Evolutionary conservation across 2,329 filamentous ascomycete species (phyloP).

Genomic region (Fusarium floridanum): DNA sequence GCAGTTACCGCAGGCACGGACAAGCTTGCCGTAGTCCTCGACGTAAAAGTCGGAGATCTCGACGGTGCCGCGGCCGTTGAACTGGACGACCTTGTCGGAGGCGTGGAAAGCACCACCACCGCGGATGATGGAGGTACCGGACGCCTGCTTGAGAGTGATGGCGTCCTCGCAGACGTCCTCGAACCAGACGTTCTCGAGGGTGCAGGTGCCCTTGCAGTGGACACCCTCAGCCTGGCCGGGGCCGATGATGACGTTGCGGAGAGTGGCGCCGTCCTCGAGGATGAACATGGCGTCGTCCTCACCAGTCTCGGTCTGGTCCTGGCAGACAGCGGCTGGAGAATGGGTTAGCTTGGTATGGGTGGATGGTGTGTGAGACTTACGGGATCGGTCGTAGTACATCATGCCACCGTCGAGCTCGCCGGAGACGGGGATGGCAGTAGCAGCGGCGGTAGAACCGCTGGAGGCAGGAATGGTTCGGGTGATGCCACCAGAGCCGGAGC

Average conservation of each 20-base stretch:
- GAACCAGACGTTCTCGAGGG: conserved; percentile 56
- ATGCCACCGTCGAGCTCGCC: conserved; percentile 39
- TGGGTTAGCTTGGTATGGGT: conserved; percentile 3
- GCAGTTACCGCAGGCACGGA: conserved; percentile 60
- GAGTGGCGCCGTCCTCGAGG: conserved; percentile 62
- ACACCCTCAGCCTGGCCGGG: conserved; percentile 63
- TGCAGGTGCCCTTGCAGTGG: conserved; percentile 63
- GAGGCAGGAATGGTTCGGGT: conserved; percentile 40
- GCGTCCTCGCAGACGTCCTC: conserved; percentile 56
- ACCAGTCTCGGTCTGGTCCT: conserved; percentile 46
- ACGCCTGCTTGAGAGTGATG: conserved; percentile 54
- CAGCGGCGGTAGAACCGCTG: conserved; percentile 27
- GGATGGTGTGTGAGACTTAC: conserved; percentile 8
- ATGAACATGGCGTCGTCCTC: conserved; percentile 61
- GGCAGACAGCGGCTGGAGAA: conserved; percentile 39
- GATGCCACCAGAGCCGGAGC: conserved; percentile 26
- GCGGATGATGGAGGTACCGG: conserved; percentile 55
- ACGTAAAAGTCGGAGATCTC: conserved; percentile 46
- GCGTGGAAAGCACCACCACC: conserved; percentile 59
- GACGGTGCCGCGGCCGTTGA: conserved; percentile 58
- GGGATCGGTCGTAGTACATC: conserved; percentile 40
- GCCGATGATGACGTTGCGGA: conserved; percentile 67
- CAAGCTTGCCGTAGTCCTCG: conserved; percentile 61
- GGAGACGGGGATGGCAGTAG: conserved; percentile 38
- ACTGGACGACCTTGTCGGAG: conserved; percentile 57